A percentile compares a stretch with the other conserved stretches of the same genome.
These are phyloP conservation scores for Nicotiana rustica DNA, from an alignment of 305 asterid species.

Conservation along the genomic window DNA sequence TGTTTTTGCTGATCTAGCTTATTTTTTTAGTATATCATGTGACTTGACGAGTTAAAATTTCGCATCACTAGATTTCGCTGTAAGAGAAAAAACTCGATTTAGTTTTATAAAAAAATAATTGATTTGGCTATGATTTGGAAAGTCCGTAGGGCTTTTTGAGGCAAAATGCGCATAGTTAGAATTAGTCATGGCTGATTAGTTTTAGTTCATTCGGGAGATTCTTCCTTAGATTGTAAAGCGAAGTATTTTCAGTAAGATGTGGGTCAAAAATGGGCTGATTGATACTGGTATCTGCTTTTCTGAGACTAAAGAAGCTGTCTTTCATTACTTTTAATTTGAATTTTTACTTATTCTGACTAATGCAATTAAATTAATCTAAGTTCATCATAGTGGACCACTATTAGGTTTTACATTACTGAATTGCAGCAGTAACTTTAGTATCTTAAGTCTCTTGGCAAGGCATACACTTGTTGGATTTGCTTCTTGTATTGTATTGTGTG, in stretches of 20 bases:
- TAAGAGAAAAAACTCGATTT: background rate
- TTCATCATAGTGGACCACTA: constrained; percentile 52
- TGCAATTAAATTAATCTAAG: constrained; percentile 44
- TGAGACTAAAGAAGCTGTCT: constrained; percentile 4
- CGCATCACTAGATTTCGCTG: background rate
- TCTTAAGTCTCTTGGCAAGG: background rate
- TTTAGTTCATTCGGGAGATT: no score
- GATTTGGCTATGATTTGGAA: background rate
- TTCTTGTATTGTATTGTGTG: background rate
- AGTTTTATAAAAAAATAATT: background rate
- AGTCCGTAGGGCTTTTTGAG: background rate
- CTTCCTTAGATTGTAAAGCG: background rate
- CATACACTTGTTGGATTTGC: background rate
- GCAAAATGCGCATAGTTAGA: background rate
- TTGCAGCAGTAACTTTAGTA: background rate
- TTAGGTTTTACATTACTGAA: background rate
- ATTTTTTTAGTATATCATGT: background rate
- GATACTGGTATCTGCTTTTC: background rate
- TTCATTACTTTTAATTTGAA: no score
- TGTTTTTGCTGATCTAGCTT: constrained; percentile 31
- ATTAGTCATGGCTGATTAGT: background rate
- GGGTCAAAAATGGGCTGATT: background rate
- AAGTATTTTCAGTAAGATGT: background rate
- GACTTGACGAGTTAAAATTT: background rate
- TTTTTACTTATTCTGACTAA: no score